Conservation (phyloP, 108 stramenopile genomes). For the Phaeodactylum tricornutum region DNA sequence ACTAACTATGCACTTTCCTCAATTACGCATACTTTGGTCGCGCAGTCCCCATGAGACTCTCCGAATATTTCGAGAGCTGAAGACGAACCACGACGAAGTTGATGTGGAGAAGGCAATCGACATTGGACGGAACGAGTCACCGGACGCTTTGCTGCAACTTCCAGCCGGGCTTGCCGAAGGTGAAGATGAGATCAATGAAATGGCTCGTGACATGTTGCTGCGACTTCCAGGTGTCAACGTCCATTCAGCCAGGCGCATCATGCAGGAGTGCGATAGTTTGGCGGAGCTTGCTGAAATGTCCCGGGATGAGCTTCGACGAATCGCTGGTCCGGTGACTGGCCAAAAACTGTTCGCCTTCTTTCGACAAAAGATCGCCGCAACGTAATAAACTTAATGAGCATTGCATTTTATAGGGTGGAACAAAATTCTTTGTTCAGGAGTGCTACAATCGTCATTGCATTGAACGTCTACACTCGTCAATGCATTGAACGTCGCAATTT, state of each 20-base stretch:
- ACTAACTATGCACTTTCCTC: conserved; percentile 83
- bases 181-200: conserved; percentile 69
- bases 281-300: conserved; percentile 70
- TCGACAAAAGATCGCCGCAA: conserved; percentile 28
- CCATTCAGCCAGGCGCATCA: conserved; percentile 72
- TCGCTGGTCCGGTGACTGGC: conserved; percentile 76
- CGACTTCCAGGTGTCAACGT: conserved; percentile 84
- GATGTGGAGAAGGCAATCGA: conserved; percentile 78
- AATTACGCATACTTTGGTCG: conserved; percentile 89
- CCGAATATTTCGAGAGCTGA: conserved; percentile 80
- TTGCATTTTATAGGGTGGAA: no score
- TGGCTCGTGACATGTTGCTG: conserved; percentile 80
- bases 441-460: no score
- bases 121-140: conserved; percentile 65
- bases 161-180: conserved; percentile 27
- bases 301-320: conserved; percentile 56
- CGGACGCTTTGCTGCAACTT: conserved; percentile 49
- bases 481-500: no score
- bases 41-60: conserved; percentile 88
- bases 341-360: conserved; percentile 87
- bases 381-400: no score
- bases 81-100: conserved; percentile 74
- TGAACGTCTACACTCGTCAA: no score
- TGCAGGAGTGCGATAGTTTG: conserved; percentile 74
- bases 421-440: no score